Conservation (phyloP, 2,329 filamentous ascomycete genomes). For the Pestalotiopsis sp. region DNA sequence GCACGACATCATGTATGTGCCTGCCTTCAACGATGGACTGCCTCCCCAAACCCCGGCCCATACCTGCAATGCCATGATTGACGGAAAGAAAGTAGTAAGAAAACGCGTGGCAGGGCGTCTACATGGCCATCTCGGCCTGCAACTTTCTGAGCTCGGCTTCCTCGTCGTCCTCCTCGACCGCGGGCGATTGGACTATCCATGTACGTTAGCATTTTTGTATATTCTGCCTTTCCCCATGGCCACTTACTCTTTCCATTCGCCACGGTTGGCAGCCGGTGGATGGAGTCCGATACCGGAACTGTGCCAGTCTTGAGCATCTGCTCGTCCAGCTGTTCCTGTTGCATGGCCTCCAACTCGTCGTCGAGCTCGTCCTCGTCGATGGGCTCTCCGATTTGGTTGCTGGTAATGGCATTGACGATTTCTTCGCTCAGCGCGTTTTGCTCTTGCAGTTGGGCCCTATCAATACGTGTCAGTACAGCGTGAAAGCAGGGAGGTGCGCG, state of each 20-base stretch:
- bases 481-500: slow-evolving; percentile 6
- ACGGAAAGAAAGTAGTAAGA: slow-evolving; percentile 16
- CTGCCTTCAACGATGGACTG: slow-evolving; percentile 1
- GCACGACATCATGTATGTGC: neutral
- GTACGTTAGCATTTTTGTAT: neutral
- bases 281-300: slow-evolving; percentile 78
- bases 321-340: slow-evolving; percentile 91
- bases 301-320: slow-evolving; percentile 89
- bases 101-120: slow-evolving; percentile 25
- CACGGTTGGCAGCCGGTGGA: slow-evolving; percentile 76
- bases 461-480: slow-evolving; percentile 16
- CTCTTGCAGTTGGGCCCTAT: slow-evolving; percentile 86
- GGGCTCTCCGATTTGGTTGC: slow-evolving; percentile 64
- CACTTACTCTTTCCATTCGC: slow-evolving; percentile 76
- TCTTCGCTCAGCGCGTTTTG: slow-evolving; percentile 93
- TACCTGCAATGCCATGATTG: slow-evolving; percentile 19
- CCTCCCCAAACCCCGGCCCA: slow-evolving; percentile 14
- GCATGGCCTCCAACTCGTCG: slow-evolving; percentile 80
- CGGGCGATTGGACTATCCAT: slow-evolving; percentile 39
- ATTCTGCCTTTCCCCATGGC: neutral
- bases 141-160: slow-evolving; percentile 92
- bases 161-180: slow-evolving; percentile 84
- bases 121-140: slow-evolving; percentile 98
- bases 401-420: slow-evolving; percentile 84
- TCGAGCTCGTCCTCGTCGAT: slow-evolving; percentile 88